These are phyloP conservation scores for Leccinum truebloodii DNA, from an alignment of 768 basidiomycete species.

Conservation along the genomic window DNA sequence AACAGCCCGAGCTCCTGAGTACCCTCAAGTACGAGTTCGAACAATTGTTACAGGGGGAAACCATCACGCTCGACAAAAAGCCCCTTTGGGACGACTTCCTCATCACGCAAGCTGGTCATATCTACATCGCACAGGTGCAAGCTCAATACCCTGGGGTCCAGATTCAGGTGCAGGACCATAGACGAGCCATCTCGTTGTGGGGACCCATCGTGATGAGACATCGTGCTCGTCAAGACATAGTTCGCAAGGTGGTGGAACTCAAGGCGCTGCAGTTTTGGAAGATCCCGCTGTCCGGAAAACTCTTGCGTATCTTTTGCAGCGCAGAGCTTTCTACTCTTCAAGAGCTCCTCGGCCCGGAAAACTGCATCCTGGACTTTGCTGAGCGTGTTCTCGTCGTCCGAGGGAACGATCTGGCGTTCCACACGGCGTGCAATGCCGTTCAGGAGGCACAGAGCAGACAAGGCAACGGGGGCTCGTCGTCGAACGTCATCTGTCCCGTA, in stretches of 20 bases:
- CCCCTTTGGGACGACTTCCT: constrained; percentile 71
- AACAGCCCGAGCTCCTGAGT: constrained; percentile 50
- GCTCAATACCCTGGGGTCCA: constrained; percentile 38
- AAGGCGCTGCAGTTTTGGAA: constrained; percentile 41
- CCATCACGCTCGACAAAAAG: constrained; percentile 50
- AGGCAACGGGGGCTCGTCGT: constrained; percentile 28
- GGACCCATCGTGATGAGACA: constrained; percentile 47
- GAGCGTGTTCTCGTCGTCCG: constrained; percentile 50
- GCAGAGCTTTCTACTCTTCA: constrained; percentile 48
- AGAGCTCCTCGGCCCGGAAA: constrained; percentile 54
- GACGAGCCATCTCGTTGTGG: constrained; percentile 54
- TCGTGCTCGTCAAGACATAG: constrained; percentile 44
- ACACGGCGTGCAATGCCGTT: constrained; percentile 41
- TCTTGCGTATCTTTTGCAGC: constrained; percentile 48
- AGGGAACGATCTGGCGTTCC: constrained; percentile 46
- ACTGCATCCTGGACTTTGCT: constrained; percentile 49
- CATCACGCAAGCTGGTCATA: constrained; percentile 37
- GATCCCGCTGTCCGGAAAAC: constrained; percentile 48
- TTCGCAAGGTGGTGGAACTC: constrained; percentile 47
- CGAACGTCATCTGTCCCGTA: constrained; percentile 55
- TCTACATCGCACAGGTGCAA: constrained; percentile 49
- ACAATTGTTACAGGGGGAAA: constrained; percentile 61
- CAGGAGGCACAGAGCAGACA: constrained; percentile 37
- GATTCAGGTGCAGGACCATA: constrained; percentile 42
- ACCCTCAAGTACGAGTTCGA: constrained; percentile 62